A percentile compares a stretch with the other conserved stretches of the same genome.
Conservation (phyloP, 108 stramenopile genomes). For the Mediolabrus comicus region DNA sequence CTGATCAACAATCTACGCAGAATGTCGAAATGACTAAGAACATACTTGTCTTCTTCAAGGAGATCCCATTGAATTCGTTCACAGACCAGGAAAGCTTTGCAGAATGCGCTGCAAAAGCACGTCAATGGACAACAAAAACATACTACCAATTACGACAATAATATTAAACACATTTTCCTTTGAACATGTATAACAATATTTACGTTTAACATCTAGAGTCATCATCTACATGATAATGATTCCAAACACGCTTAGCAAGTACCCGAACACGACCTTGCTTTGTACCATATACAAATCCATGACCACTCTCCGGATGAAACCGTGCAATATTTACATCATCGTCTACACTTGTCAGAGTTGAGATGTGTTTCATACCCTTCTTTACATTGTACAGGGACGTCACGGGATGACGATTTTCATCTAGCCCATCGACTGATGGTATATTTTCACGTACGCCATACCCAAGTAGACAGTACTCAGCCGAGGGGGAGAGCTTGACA, state of each 20-base stretch:
- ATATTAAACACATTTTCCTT: background rate
- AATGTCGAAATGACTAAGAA: conserved; percentile 3
- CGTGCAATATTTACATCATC: conserved; percentile 97
- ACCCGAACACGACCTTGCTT: conserved; percentile 91
- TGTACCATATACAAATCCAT: conserved; percentile 97
- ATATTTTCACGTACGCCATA: conserved; percentile 83
- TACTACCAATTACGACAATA: conserved; percentile 14
- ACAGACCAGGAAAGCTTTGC: conserved; percentile 16
- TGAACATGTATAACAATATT: background rate
- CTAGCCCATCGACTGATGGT: conserved; percentile 38
- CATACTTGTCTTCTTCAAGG: conserved; percentile 45
- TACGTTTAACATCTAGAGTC: background rate
- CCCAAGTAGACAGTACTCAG: conserved; percentile 91
- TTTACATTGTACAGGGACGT: conserved; percentile 75
- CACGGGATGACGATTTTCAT: conserved; percentile 67
- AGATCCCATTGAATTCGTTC: conserved; percentile 21
- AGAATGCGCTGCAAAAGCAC: conserved; percentile 7
- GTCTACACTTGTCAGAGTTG: conserved; percentile 73
- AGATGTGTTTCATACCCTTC: conserved; percentile 73
- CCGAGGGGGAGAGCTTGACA: conserved; percentile 91
- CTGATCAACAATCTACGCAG: background rate
- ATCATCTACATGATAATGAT: conserved; percentile 62
- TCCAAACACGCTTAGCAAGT: conserved; percentile 78
- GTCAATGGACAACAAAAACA: conserved; percentile 22
- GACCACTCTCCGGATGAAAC: conserved; percentile 94